phyloP scores from a whole-genome alignment of 306 rosid species.

The Castanea crenata region DNA sequence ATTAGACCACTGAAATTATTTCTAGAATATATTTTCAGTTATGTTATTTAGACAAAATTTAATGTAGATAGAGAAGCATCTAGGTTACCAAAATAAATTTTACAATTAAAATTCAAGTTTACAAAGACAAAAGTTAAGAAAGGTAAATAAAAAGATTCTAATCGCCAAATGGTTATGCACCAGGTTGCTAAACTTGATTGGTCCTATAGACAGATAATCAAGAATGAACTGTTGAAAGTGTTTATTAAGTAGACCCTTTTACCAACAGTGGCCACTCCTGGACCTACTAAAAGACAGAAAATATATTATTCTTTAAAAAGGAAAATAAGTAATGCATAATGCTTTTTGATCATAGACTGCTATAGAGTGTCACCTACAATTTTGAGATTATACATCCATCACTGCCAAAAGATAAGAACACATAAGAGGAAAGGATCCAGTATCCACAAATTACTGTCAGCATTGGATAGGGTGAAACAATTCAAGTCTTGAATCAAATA shows the following conservation, averaged over 20 bases:
- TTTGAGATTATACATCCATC: background rate
- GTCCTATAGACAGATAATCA: background rate
- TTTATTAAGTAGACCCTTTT: background rate
- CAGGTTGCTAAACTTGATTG: background rate
- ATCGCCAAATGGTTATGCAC: background rate
- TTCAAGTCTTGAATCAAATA: background rate
- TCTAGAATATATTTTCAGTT: background rate
- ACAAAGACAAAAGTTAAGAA: background rate
- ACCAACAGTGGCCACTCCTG: background rate
- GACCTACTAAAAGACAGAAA: background rate
- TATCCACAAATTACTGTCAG: background rate
- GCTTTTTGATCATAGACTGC: background rate
- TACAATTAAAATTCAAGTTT: background rate
- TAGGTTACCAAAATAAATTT: background rate
- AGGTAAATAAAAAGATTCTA: background rate
- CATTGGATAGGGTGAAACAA: background rate
- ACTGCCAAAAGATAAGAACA: background rate
- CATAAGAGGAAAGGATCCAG: background rate
- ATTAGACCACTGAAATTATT: constrained; percentile 7
- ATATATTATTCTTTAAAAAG: background rate
- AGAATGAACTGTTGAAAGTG: background rate
- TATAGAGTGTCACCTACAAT: background rate
- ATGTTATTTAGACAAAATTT: background rate
- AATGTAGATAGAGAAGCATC: background rate
- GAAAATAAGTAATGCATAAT: background rate